Evolutionary conservation across 1,139 yeast species (phyloP).

Genomic region (Pichia norvegensis): DNA sequence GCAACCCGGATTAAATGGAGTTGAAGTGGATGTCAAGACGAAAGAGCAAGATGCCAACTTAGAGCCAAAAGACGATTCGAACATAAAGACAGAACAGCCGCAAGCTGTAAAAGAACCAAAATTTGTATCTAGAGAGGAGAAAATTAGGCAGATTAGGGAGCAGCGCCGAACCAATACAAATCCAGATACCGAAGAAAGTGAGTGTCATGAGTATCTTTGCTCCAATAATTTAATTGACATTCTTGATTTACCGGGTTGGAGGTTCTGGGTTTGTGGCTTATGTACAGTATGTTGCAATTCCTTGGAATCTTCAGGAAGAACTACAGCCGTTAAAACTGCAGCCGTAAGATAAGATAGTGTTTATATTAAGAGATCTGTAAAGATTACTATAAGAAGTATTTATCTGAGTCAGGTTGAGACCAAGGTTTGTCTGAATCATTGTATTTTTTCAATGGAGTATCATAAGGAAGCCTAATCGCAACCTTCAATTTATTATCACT

Average conservation of each 20-base stretch:
- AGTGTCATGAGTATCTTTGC: slow-evolving; percentile 25
- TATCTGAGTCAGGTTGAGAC: slow-evolving; percentile 28
- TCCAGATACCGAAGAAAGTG: slow-evolving; percentile 20
- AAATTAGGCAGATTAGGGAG: slow-evolving; percentile 5
- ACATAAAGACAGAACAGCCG: slow-evolving; percentile 11
- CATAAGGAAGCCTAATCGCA: slow-evolving; percentile 41
- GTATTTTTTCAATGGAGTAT: slow-evolving; percentile 42
- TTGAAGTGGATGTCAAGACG: not conserved
- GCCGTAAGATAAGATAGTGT: not conserved
- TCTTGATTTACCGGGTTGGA: slow-evolving; percentile 12
- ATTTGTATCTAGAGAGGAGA: slow-evolving; percentile 9
- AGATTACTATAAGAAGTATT: not conserved
- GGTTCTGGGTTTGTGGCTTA: slow-evolving; percentile 1
- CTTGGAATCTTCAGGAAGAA: slow-evolving; percentile 12
- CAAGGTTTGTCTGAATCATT: slow-evolving; percentile 40
- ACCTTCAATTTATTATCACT: slow-evolving; percentile 7
- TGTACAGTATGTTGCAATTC: slow-evolving; percentile 10
- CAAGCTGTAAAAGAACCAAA: slow-evolving; percentile 7
- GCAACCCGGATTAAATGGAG: not conserved
- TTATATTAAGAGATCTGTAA: too few relatives aligned
- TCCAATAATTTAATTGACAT: slow-evolving; percentile 14
- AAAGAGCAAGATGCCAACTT: not conserved
- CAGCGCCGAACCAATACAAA: not conserved
- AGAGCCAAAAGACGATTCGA: not conserved
- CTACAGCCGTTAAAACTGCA: slow-evolving; percentile 5